Evolutionary conservation across 169 alveolate species (phyloP).

Genomic region (Plasmodium sp.): DNA sequence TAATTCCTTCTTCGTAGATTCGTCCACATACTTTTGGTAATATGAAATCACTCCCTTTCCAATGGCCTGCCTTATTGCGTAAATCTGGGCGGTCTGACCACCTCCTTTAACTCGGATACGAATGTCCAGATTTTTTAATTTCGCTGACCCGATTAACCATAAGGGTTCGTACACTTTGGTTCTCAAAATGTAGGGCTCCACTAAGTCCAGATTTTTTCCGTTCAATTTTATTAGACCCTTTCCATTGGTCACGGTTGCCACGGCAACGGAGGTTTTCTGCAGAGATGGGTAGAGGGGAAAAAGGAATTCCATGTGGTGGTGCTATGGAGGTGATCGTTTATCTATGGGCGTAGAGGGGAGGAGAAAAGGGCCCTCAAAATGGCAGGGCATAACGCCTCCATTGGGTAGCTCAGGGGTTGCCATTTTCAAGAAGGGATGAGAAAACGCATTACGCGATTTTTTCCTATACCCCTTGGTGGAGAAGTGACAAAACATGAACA

Average conservation of each 20-base stretch:
- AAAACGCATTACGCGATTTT: background rate
- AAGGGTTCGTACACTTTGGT: slow-evolving; percentile 98
- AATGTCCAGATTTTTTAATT: slow-evolving; percentile 94
- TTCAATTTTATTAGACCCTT: slow-evolving; percentile 96
- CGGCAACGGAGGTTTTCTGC: slow-evolving; percentile 98
- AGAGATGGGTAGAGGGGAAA: background rate
- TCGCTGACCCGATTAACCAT: slow-evolving; percentile 95
- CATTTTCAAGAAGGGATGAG: background rate
- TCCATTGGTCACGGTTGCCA: slow-evolving; percentile 95
- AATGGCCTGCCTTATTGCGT: slow-evolving; percentile 97
- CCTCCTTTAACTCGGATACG: slow-evolving; percentile 99
- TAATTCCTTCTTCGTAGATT: slow-evolving; percentile 94
- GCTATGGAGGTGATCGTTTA: background rate
- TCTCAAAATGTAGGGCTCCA: slow-evolving; percentile 96
- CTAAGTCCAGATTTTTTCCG: slow-evolving; percentile 95
- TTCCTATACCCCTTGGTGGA: background rate
- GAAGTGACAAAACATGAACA: background rate
- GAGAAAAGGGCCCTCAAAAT: background rate
- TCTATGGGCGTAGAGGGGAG: background rate
- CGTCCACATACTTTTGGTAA: slow-evolving; percentile 97
- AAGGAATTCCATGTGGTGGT: background rate
- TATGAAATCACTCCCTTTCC: slow-evolving; percentile 99
- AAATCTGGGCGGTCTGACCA: slow-evolving; percentile 97
- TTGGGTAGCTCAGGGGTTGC: background rate
- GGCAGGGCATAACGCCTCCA: background rate